These are phyloP conservation scores for Dothistroma septosporum DNA, from an alignment of 2,329 filamentous ascomycete species.

Conservation along the genomic window DNA sequence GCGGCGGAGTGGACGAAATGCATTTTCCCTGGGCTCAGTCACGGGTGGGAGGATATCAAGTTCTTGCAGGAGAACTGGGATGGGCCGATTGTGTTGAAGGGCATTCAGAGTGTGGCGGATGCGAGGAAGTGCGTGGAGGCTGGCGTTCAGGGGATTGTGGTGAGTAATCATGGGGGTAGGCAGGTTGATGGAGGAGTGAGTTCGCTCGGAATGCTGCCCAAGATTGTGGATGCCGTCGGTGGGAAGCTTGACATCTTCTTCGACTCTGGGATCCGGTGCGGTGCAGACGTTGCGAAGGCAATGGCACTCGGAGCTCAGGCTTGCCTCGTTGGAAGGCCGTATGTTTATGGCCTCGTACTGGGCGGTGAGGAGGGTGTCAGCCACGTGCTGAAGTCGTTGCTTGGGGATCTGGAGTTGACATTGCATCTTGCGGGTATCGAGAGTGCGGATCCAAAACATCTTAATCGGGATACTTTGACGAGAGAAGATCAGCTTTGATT, in stretches of 20 bases:
- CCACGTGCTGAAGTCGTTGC: slow-evolving; percentile 21
- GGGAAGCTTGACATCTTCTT: slow-evolving; percentile 44
- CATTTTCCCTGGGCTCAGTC: slow-evolving; percentile 39
- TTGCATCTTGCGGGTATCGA: slow-evolving; percentile 21
- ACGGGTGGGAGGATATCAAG: slow-evolving; percentile 57
- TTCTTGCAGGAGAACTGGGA: slow-evolving; percentile 58
- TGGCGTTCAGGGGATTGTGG: slow-evolving; percentile 48
- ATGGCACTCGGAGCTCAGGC: too few relatives aligned
- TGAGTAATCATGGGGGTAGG: slow-evolving; percentile 51
- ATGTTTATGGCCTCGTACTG: too few relatives aligned
- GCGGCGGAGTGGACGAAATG: slow-evolving; percentile 51
- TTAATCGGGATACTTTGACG: background rate
- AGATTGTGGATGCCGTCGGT: slow-evolving; percentile 58
- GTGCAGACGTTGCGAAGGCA: too few relatives aligned
- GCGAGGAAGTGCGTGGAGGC: slow-evolving; percentile 42
- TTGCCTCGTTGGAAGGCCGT: too few relatives aligned
- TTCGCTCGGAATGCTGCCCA: slow-evolving; percentile 52
- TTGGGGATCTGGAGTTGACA: slow-evolving; percentile 20
- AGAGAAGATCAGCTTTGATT: background rate
- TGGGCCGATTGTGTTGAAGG: slow-evolving; percentile 60
- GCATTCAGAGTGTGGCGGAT: slow-evolving; percentile 50
- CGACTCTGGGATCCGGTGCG: too few relatives aligned
- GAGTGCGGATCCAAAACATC: slow-evolving; percentile 1
- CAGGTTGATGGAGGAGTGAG: slow-evolving; percentile 49
- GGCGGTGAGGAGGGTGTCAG: slow-evolving; percentile 36